These are phyloP conservation scores for Eucalyptus fibrosa DNA, from an alignment of 345 rosid species.

Conservation along the genomic window DNA sequence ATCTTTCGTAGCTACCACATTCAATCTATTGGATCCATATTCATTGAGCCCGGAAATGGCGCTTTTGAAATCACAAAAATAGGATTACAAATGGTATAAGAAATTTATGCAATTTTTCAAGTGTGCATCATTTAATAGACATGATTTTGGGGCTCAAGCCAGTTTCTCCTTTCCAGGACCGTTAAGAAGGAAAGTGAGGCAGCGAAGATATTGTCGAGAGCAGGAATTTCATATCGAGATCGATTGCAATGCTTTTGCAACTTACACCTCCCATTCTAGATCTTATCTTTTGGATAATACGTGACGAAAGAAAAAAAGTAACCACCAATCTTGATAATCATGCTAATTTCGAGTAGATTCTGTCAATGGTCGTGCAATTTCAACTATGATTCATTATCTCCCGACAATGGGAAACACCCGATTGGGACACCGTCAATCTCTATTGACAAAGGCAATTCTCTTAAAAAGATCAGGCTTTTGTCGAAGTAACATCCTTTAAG, in stretches of 20 bases:
- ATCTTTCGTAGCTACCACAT: neutral
- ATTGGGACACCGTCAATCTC: neutral
- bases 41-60: accelerated
- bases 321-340: neutral
- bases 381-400: neutral
- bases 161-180: neutral
- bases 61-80: neutral
- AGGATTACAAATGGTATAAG: neutral
- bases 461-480: neutral
- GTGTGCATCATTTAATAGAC: neutral
- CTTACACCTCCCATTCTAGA: neutral
- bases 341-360: neutral
- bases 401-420: neutral
- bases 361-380: neutral
- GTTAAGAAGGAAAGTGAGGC: neutral
- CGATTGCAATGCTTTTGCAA: neutral
- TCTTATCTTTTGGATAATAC: no score
- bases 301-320: neutral
- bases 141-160: neutral
- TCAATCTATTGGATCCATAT: neutral
- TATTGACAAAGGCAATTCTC: neutral
- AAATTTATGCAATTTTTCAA: neutral
- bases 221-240: neutral
- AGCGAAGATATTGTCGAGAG: neutral
- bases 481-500: neutral